Evolutionary conservation across 768 basidiomycete species (phyloP).

Genomic region (Asterophora parasitica): DNA sequence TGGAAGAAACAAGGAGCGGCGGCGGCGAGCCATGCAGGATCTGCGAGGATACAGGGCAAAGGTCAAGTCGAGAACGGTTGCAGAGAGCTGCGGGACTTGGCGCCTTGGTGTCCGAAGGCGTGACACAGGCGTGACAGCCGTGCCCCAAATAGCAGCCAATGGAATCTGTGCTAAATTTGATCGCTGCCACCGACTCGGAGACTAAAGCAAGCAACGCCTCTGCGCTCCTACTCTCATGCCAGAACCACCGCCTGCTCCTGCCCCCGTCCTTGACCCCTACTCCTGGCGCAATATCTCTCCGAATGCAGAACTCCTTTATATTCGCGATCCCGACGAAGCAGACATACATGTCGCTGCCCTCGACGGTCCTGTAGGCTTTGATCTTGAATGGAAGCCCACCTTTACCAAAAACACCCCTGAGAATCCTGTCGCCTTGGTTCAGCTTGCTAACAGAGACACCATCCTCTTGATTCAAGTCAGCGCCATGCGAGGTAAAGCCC

Average conservation of each 20-base stretch:
- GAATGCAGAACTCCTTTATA: constrained; percentile 27
- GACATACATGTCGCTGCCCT: constrained; percentile 27
- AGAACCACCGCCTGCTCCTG: not conserved
- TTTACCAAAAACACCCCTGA: constrained; percentile 46
- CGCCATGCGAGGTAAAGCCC: constrained; percentile 44
- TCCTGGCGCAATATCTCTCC: constrained; percentile 32
- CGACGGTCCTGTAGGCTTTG: constrained; percentile 53
- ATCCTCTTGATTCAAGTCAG: constrained; percentile 65
- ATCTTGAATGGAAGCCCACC: constrained; percentile 76
- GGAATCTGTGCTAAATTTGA: constrained; percentile 20
- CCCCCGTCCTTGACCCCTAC: constrained; percentile 22
- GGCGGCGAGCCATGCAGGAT: too few relatives aligned
- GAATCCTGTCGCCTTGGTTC: constrained; percentile 71
- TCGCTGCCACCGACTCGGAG: not conserved
- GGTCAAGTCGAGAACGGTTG: not conserved
- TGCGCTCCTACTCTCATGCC: not conserved
- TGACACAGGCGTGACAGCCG: constrained; percentile 23
- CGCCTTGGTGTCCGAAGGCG: constrained; percentile 13
- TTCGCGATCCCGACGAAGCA: constrained; percentile 29
- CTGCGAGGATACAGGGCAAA: not conserved
- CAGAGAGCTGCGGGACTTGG: too few relatives aligned
- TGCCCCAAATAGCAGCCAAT: constrained; percentile 33
- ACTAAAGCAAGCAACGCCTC: too few relatives aligned
- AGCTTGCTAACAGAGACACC: constrained; percentile 53
- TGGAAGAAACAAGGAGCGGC: not conserved